Evolutionary conservation across 2,329 filamentous ascomycete genomes (phyloP), one percentile per base, ranked within the genome.

Genomic region (Endocalyx cinctus): DNA sequence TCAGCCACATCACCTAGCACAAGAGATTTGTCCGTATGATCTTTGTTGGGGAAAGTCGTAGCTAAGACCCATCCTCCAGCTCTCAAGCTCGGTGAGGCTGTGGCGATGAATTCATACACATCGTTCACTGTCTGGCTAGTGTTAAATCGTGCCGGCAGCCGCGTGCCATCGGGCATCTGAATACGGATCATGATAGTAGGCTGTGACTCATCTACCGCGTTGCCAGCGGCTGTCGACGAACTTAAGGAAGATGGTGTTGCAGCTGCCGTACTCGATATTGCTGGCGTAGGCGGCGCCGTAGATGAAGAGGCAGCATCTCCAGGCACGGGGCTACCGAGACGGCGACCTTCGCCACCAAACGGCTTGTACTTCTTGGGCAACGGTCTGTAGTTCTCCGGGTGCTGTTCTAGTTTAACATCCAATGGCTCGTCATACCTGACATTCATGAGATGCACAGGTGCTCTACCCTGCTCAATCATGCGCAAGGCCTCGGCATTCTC

Each of bases 41-140:
- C 83, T 62, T 87, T 88, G 52, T 78, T 87, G 5, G 86, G 86
- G 59, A 92, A 92, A 0, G 85, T 90, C 0, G 86, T 92, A 43
- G 82, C 84, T 27, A 94, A 66, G 3, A 86, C 82, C 70, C 83
- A 92, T 4, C 70, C 49, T n/a, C 85, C 72, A 25, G 60, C 54
- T 18, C 65, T 63, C 31, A 74, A 72, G 6, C 70, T 70, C 0
- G 78, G 57, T 17, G 74, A 80, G 0, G 84, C 73, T n/a, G 72
- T 69, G 38, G 75, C 66, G 39, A 90, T 77, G 49, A 90, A 90
- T 7, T 70, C 66, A 58, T 92, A 90, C 7, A 94, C 72, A 45
- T 90, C 82, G 12, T 78, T 82, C 29, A 94, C 64, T 0, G 85
- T 92, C 48, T 87, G 81, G 1, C 74, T 81, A 0, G 82, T 80